These are phyloP conservation scores for Crucihimalaya himalaica DNA, from an alignment of 345 rosid species.

Conservation along the genomic window DNA sequence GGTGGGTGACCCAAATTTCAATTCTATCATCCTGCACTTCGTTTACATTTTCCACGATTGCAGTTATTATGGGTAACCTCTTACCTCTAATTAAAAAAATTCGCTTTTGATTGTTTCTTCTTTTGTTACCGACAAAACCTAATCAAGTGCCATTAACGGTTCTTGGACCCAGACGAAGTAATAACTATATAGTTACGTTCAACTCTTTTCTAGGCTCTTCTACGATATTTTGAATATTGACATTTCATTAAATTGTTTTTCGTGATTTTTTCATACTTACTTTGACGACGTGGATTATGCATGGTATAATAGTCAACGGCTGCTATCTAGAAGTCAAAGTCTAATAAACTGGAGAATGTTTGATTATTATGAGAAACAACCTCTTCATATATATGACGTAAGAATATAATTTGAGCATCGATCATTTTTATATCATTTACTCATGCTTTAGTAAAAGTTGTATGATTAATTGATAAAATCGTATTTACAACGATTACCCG, in stretches of 20 bases:
- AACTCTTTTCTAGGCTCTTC: conserved; percentile 20
- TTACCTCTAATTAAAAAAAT: background rate
- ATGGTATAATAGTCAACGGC: conserved; percentile 9
- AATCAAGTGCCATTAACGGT: conserved; percentile 17
- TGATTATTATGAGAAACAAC: conserved; percentile 10
- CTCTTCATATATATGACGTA: background rate
- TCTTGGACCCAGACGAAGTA: conserved; percentile 19
- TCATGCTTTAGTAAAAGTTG: background rate
- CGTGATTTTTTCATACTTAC: conserved; percentile 20
- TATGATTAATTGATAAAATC: background rate
- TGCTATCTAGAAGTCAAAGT: conserved; percentile 29
- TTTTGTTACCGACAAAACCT: conserved; percentile 27
- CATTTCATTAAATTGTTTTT: conserved; percentile 15
- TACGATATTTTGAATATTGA: conserved; percentile 29
- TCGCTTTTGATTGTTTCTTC: conserved; percentile 24
- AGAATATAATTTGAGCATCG: background rate
- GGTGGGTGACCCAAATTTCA: background rate
- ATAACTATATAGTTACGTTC: background rate
- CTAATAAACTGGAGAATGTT: background rate
- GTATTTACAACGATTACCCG: conserved; percentile 8
- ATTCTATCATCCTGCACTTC: background rate
- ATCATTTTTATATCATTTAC: background rate
- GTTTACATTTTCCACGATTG: conserved; percentile 8
- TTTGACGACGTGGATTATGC: conserved; percentile 17
- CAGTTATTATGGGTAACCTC: background rate